These are phyloP conservation scores for Colletotrichum paranaense DNA, from an alignment of 2,329 filamentous ascomycete species.

Conservation along the genomic window DNA sequence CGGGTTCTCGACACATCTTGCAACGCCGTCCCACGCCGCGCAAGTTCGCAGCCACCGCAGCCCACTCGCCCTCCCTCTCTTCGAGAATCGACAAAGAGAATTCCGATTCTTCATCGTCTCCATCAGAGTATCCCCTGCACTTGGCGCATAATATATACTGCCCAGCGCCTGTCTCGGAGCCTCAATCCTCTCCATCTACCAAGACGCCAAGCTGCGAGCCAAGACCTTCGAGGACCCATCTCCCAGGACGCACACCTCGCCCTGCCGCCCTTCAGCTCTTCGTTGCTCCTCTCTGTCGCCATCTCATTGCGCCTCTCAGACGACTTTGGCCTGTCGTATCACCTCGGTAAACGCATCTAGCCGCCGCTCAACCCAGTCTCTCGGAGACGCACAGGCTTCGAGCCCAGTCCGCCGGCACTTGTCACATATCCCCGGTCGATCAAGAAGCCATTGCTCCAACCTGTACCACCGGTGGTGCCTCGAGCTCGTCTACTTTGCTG, in stretches of 20 bases:
- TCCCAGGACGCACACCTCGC: not conserved
- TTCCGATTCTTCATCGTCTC: not conserved
- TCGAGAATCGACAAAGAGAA: not conserved
- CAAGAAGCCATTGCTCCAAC: not conserved
- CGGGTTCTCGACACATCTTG: conserved; percentile 25
- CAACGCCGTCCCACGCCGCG: not conserved
- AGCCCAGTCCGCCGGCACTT: not conserved
- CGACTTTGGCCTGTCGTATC: conserved; percentile 3
- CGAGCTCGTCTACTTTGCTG: not conserved
- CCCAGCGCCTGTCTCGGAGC: conserved; percentile 8
- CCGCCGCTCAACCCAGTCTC: not conserved
- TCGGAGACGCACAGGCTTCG: conserved; percentile 11
- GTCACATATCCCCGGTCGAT: not conserved
- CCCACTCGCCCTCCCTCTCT: not conserved
- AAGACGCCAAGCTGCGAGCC: conserved; percentile 35
- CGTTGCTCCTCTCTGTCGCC: not conserved
- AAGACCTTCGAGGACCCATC: conserved; percentile 23
- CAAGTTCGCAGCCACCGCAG: not conserved
- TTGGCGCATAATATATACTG: conserved; percentile 30
- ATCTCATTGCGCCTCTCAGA: conserved; percentile 2
- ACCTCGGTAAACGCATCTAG: not conserved
- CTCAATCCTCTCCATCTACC: not conserved
- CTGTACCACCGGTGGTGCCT: not conserved
- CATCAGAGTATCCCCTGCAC: not conserved
- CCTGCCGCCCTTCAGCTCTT: not conserved